Evolutionary conservation across 306 rosid genomes (phyloP).

Genomic region (Psophocarpus tetragonolobus): DNA sequence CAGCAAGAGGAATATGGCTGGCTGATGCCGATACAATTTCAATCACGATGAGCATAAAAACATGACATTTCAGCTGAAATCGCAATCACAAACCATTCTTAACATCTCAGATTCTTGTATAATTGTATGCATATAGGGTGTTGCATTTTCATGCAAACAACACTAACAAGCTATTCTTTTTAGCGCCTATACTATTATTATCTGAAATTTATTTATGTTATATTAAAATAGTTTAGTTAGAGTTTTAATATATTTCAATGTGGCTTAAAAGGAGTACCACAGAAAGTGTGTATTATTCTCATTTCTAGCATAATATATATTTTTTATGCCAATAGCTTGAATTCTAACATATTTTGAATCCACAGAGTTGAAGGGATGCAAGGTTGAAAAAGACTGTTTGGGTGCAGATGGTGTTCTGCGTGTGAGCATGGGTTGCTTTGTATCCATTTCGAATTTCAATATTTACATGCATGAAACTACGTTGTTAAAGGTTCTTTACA

Average conservation of each 20-base stretch:
- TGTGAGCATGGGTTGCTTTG: slow-evolving; percentile 95
- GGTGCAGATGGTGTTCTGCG: slow-evolving; percentile 94
- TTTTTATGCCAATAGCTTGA: neutral
- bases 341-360: slow-evolving; percentile 15
- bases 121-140: neutral
- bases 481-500: neutral
- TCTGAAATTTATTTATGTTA: neutral
- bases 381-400: slow-evolving; percentile 66
- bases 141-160: neutral
- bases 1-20: no score
- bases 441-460: slow-evolving; percentile 61
- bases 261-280: neutral
- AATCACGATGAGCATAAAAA: neutral
- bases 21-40: neutral
- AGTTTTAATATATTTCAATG: neutral
- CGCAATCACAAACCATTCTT: neutral
- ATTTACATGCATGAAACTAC: neutral
- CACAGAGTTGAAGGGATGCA: slow-evolving; percentile 75
- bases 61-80: neutral
- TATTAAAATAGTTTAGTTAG: neutral
- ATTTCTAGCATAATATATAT: neutral
- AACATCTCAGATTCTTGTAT: neutral
- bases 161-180: neutral
- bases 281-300: neutral
- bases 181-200: neutral